These are phyloP conservation scores for Glycine soja DNA, from an alignment of 306 rosid genomes.

Conservation along the genomic window DNA sequence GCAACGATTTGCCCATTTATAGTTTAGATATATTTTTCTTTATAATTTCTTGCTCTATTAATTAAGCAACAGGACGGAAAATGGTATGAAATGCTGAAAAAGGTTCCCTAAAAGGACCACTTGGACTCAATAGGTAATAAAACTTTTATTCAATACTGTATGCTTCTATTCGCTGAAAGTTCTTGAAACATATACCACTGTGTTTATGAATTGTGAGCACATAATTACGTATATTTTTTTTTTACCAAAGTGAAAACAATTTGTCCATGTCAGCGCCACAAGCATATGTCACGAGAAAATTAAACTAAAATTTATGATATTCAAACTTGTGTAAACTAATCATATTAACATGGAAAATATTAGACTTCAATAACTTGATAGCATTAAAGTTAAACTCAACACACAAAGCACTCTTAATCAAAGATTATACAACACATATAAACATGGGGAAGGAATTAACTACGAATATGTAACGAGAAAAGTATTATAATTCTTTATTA, in stretches of 20 bases:
- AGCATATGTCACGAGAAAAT: slow-evolving; percentile 28
- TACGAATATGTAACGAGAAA: slow-evolving; percentile 18
- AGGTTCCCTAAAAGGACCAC: slow-evolving; percentile 25
- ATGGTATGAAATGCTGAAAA: slow-evolving; percentile 20
- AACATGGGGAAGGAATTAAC: neutral
- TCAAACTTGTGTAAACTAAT: slow-evolving; percentile 10
- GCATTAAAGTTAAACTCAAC: neutral
- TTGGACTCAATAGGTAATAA: slow-evolving; percentile 27
- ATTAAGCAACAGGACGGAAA: slow-evolving; percentile 16
- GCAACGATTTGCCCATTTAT: neutral
- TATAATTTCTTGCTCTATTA: neutral
- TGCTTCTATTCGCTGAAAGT: slow-evolving; percentile 37
- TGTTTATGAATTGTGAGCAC: neutral
- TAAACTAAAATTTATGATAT: slow-evolving; percentile 7
- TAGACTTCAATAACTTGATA: slow-evolving; percentile 25
- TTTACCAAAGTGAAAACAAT: slow-evolving; percentile 29
- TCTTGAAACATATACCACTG: slow-evolving; percentile 29
- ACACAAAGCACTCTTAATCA: slow-evolving; percentile 14
- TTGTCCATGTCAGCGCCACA: slow-evolving; percentile 40
- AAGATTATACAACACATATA: slow-evolving; percentile 9
- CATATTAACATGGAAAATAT: neutral
- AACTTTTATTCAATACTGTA: slow-evolving; percentile 30
- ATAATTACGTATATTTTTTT: slow-evolving; percentile 32
- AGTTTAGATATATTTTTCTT: slow-evolving; percentile 18
- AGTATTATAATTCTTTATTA: neutral